Percentiles rank a stretch among this genome's conserved stretches.
These are phyloP conservation scores for Dipodascus albidus DNA, from an alignment of 805 yeast species.

Conservation along the genomic window DNA sequence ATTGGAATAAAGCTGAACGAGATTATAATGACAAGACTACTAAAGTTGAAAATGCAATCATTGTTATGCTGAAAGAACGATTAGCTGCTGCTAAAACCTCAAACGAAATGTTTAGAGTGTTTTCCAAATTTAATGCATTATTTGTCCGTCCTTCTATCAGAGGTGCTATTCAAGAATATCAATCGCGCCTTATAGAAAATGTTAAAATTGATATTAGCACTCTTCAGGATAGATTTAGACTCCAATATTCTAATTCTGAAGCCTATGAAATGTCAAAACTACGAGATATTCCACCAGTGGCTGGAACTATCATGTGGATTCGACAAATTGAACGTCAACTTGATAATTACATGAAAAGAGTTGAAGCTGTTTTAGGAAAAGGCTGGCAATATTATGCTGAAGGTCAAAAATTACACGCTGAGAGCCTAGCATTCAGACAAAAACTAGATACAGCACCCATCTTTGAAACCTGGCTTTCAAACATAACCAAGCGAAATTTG, in stretches of 20 bases:
- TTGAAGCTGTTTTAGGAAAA: conserved; percentile 43
- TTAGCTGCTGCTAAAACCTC: conserved; percentile 32
- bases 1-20: conserved; percentile 34
- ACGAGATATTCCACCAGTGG: conserved; percentile 36
- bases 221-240: conserved; percentile 31
- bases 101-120: conserved; percentile 40
- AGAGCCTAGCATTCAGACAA: conserved; percentile 33
- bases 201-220: conserved; percentile 36
- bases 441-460: conserved; percentile 34
- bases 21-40: conserved; percentile 33
- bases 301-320: conserved; percentile 41
- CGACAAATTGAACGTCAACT: conserved; percentile 38
- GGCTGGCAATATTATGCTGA: conserved; percentile 55
- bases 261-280: conserved; percentile 28
- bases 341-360: conserved; percentile 29
- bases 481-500: conserved; percentile 16
- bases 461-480: conserved; percentile 39
- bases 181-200: conserved; percentile 36
- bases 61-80: conserved; percentile 28
- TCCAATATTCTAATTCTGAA: conserved; percentile 24
- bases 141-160: conserved; percentile 43
- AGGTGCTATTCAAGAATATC: conserved; percentile 50
- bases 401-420: conserved; percentile 50
- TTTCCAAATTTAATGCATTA: conserved; percentile 38
- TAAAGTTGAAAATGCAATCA: conserved; percentile 36